Evolutionary conservation across 768 basidiomycete genomes (phyloP).

Genomic region (Lepiota venenata): DNA sequence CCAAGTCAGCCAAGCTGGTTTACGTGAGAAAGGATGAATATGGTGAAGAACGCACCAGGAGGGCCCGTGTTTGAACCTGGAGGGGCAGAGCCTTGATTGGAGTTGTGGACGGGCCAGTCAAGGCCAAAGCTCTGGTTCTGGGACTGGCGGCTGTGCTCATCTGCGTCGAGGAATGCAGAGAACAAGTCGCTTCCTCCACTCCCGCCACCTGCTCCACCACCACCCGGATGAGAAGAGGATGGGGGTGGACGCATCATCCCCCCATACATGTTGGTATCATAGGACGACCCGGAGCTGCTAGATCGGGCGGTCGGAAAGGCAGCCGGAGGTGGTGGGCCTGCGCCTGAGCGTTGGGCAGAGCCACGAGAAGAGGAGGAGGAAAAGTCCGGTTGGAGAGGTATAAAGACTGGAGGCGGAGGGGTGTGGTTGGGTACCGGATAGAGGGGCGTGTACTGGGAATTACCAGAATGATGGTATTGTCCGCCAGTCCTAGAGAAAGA

Average conservation of each 20-base stretch:
- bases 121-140: conserved; percentile 8
- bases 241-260: conserved; percentile 11
- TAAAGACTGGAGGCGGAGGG: conserved; percentile 10
- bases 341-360: conserved; percentile 1
- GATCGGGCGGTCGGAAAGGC: conserved; percentile 5
- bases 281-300: conserved; percentile 7
- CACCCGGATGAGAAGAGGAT: conserved; percentile 2
- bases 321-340: conserved; percentile 1
- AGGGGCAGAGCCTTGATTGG: conserved; percentile 3
- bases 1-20: background rate
- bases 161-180: conserved; percentile 7
- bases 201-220: conserved; percentile 3
- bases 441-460: conserved; percentile 13
- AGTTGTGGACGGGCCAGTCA: conserved; percentile 11
- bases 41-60: conserved; percentile 5
- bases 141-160: conserved; percentile 12
- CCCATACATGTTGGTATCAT: conserved; percentile 7
- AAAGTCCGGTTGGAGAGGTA: conserved; percentile 7
- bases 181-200: conserved; percentile 7
- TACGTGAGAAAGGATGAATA: background rate
- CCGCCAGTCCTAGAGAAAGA: conserved; percentile 8
- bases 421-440: conserved; percentile 11
- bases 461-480: conserved; percentile 10
- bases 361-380: conserved; percentile 9
- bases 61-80: conserved; percentile 1